A percentile compares a stretch with the other conserved stretches of the same genome.
These are phyloP conservation scores for Apiotrichum laibachii DNA, from an alignment of 1,284 basidiomycete species.

Conservation along the genomic window DNA sequence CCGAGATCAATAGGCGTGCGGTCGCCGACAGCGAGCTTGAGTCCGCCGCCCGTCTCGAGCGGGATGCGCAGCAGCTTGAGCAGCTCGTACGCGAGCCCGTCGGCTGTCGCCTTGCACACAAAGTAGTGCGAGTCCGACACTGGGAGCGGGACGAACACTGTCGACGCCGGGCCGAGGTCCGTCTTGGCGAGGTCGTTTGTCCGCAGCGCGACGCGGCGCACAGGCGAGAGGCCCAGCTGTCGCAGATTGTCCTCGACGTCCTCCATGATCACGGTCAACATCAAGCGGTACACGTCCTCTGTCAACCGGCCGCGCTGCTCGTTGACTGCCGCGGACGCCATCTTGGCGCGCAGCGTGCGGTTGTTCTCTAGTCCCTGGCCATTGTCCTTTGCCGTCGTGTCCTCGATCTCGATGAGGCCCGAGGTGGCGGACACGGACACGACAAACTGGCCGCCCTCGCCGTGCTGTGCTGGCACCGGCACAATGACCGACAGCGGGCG, in stretches of 20 bases:
- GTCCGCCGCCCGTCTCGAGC: constrained; percentile 34
- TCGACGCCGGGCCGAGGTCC: constrained; percentile 38
- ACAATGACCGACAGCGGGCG: constrained; percentile 37
- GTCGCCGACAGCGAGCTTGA: constrained; percentile 37
- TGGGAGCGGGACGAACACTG: constrained; percentile 42
- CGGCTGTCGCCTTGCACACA: constrained; percentile 32
- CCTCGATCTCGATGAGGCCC: constrained; percentile 44
- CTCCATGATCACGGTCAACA: constrained; percentile 40
- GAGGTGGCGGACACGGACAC: constrained; percentile 36
- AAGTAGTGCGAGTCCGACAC: constrained; percentile 39
- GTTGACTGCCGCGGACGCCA: constrained; percentile 34
- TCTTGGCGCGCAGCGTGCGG: constrained; percentile 25
- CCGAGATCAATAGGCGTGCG: constrained; percentile 30
- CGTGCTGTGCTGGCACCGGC: constrained; percentile 31
- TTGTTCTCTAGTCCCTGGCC: constrained; percentile 21
- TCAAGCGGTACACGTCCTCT: constrained; percentile 39
- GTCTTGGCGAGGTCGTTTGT: constrained; percentile 42
- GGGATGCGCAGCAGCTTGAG: constrained; percentile 37
- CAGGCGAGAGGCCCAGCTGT: constrained; percentile 38
- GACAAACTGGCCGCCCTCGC: constrained; percentile 19
- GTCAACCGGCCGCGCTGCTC: constrained; percentile 33
- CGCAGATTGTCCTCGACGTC: constrained; percentile 42
- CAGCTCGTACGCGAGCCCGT: constrained; percentile 40
- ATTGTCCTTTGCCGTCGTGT: constrained; percentile 32
- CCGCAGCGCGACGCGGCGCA: constrained; percentile 36